Evolutionary conservation across 192 early-diverging fungal genomes (phyloP).

Genomic region (Backusella australiensis): DNA sequence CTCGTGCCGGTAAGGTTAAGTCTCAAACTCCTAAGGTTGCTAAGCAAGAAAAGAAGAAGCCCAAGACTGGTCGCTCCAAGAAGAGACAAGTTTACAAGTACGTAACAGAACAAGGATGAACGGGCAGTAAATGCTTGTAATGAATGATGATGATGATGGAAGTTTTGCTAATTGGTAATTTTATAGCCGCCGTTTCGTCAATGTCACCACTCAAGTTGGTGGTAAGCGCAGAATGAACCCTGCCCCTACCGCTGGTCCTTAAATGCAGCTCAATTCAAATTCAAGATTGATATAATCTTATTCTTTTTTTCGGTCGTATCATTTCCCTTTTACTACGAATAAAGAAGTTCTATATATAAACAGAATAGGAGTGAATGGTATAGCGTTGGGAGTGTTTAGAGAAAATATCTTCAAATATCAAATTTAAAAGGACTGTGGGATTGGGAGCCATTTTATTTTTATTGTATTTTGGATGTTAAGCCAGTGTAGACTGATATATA

Average conservation of each 20-base stretch:
- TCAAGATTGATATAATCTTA: background rate
- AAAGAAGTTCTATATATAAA: slow-evolving; percentile 3
- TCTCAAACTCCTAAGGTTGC: slow-evolving; percentile 98
- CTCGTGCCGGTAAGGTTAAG: slow-evolving; percentile 99
- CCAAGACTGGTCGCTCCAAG: slow-evolving; percentile 89
- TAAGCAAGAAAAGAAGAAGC: slow-evolving; percentile 96
- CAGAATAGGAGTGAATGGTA: background rate
- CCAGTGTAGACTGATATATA: background rate
- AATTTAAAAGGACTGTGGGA: background rate
- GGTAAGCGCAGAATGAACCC: slow-evolving; percentile 84
- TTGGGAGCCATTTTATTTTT: too few species aligned
- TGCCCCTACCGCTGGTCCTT: slow-evolving; percentile 46
- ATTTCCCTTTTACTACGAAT: background rate
- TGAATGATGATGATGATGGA: background rate
- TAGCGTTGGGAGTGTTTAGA: too few species aligned
- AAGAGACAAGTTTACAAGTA: slow-evolving; percentile 87
- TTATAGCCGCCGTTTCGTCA: slow-evolving; percentile 87
- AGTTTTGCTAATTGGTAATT: background rate
- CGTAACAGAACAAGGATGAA: background rate
- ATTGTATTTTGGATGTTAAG: background rate
- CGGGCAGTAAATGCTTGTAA: background rate
- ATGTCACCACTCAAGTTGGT: slow-evolving; percentile 81
- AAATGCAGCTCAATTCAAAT: slow-evolving; percentile 16
- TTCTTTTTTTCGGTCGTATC: background rate
- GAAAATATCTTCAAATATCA: background rate